Percentiles rank a stretch among this genome's conserved stretches.
phyloP scores from a whole-genome alignment of 306 rosid genomes.

The Corylus americana region DNA sequence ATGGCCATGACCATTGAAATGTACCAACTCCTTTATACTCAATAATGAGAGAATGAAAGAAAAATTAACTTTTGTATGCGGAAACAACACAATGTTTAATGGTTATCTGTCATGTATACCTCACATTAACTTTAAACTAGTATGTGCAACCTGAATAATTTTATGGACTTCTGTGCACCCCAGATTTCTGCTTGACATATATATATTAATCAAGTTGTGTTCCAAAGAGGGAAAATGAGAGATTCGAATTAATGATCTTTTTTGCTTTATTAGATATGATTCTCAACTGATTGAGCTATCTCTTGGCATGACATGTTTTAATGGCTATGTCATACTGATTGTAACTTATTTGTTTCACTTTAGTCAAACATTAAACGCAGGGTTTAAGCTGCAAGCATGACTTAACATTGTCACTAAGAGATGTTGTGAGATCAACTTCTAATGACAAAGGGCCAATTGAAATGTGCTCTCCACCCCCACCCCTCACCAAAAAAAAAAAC shows the following conservation, averaged over 20 bases:
- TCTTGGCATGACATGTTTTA: too few species aligned
- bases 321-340: too few species aligned
- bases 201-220: neutral
- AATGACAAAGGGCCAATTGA: neutral
- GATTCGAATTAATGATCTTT: too few species aligned
- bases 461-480: neutral
- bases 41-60: neutral
- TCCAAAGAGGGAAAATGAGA: too few species aligned
- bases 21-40: neutral
- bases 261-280: too few species aligned
- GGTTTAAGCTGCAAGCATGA: neutral
- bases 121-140: neutral
- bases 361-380: neutral
- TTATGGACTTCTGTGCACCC: too few species aligned
- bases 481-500: too few species aligned
- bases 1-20: neutral
- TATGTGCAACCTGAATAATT: neutral
- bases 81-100: neutral
- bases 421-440: neutral
- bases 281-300: too few species aligned
- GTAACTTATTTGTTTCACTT: neutral
- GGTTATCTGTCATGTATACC: neutral
- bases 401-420: neutral
- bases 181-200: neutral
- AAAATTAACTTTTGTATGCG: neutral